Evolutionary conservation across 495 filamentous ascomycete species (phyloP), one percentile per base, ranked within the genome.

Genomic region (Penicillium silybi): DNA sequence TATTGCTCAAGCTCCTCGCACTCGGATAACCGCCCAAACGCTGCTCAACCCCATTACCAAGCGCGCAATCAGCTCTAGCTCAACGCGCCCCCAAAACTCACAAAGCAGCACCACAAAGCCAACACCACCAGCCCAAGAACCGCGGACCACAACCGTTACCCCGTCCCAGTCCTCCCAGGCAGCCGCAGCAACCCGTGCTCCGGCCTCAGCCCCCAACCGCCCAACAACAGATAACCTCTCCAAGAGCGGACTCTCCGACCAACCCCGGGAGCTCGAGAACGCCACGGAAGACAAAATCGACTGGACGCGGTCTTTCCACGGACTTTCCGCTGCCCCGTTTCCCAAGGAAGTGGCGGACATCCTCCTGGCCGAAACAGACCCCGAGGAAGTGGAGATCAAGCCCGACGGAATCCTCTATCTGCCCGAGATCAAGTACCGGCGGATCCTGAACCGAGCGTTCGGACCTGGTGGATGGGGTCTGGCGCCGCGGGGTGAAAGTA

Each of bases 381-480:
- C 78, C 6, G 80, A 87, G 16, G 92, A 97, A 68, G 82, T 98
- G 41, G 93, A 98, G 77, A 84, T 97, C 62, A 98, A 98, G 75
- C 87, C 89, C 22, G 93, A 98, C 71, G 93, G 93, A 25, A 95
- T 98, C 59, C 75, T 97, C 42, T 98, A 97, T 65, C 78, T 98
- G 48, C 93, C 93, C 13, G 93, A 98, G 80, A 98, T 98, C 75
- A 98, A 98, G 70, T 98, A 98, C 70, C 78, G 93, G 19, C 78
- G 93, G 35, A 96, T 97, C 50, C 71, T 98, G 57, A 97, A 97
- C 63, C 65, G 73, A 35, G 91, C 93, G 0, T 98, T 98, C 71
- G 93, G 93, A 0, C 93, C 93, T 2, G 95, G 95, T 3, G 93
- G 86, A 2, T 98, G 93, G 93, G 95, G 93, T 2, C 69, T 98